Evolutionary conservation across 176 grass and related monocot species (phyloP).

Genomic region (Oryza glumipatula): DNA sequence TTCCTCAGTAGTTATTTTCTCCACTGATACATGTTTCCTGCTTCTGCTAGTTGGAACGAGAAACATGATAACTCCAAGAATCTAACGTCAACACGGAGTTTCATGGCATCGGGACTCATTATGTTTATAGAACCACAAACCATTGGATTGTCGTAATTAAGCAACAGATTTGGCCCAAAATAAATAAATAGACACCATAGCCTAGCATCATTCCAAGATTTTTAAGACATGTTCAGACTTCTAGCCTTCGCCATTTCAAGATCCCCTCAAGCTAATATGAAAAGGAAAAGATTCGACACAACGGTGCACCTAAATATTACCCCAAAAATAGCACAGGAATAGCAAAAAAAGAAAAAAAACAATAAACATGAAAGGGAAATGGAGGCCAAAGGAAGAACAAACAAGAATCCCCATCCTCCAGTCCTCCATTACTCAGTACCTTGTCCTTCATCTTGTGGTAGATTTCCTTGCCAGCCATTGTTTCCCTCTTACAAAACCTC

Average conservation of each 20-base stretch:
- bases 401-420: not conserved
- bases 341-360: not conserved
- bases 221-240: slow-evolving; percentile 9
- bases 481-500: not conserved
- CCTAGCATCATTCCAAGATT: not conserved
- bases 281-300: slow-evolving; percentile 15
- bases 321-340: not conserved
- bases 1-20: not conserved
- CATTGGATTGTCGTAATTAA: not conserved
- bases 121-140: not conserved
- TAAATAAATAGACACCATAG: not conserved
- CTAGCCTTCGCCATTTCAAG: slow-evolving; percentile 3
- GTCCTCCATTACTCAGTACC: slow-evolving; percentile 36
- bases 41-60: not conserved
- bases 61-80: not conserved
- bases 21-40: not conserved
- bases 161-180: slow-evolving; percentile 10
- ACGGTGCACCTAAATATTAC: not conserved
- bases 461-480: slow-evolving; percentile 72
- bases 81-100: not conserved
- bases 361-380: slow-evolving; percentile 1
- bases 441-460: slow-evolving; percentile 67
- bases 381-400: not conserved
- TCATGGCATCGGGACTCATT: not conserved
- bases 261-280: slow-evolving; percentile 1